Base-by-base conservation (phyloP, 768 basidiomycete species). In the Russula lepida region DNA sequence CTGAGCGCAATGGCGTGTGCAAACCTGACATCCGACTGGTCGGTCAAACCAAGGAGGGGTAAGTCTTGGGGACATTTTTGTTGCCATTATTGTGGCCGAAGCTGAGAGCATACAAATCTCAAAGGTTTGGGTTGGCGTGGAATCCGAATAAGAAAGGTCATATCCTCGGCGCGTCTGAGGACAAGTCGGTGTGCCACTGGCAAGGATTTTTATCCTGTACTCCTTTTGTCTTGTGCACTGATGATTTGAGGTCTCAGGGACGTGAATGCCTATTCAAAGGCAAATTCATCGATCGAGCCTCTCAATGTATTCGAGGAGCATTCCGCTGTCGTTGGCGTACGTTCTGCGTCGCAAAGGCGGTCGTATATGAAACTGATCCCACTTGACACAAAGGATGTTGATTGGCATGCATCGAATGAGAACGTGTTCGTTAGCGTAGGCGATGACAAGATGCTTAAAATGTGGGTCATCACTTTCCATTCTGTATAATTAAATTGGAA, bases 141-240 rank as follows among this genome's bases (percentile, higher is more conserved):
- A 97, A 83, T 75, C 86, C 92, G 6, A 71, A 81, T 41, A 93
- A 89, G 70, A 66, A 78, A 41, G 97, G 97, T 0, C 85, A 94
- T 69, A 78, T 99, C 15, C 77, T 98, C 6, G 92, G 91, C 67
- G 91, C 92, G 23, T 94, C 92, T 5, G 95, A 98, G 72, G 97
- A 98, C 72, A 92, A 87, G 79, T 97, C 95, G 0, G 84, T 98
- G 39, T 97, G 93, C 68, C 84, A 93, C 70, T 99, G 97, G 94
- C 90, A 67, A 32, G 51, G 23, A 35, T 21, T 41, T 43, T 37
- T 11, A 41, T 25, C 8, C 9, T 60, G 43, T 27, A 5, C 27
- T 6, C 43, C n/a, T 25, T 30, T 51, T 54, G 35, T n/a, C 17
- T 33, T 28, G 23, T 54, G 35, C 33, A 48, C 66, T 43, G 65